Conservation (phyloP, 257 asterid species). For the Nicotiana tabacum region DNA sequence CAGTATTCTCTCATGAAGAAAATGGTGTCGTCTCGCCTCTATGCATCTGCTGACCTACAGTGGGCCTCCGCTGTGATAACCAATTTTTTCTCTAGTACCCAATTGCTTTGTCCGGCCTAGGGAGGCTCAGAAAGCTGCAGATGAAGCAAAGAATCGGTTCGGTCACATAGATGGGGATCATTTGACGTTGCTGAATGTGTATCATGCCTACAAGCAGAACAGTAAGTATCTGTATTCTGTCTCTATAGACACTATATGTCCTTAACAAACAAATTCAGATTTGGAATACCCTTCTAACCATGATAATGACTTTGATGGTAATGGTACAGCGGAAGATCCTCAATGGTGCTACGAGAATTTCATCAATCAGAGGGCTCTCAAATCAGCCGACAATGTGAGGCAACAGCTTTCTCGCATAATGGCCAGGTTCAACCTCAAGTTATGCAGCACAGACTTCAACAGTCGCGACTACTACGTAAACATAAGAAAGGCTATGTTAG, state of each 20-base stretch:
- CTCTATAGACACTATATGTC: not conserved
- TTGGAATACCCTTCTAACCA: not conserved
- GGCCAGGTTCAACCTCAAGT: constrained; percentile 84
- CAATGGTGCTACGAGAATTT: constrained; percentile 95
- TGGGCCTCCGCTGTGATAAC: constrained; percentile 99
- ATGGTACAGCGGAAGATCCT: constrained; percentile 69
- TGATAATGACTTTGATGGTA: constrained; percentile 14
- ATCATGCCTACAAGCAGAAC: constrained; percentile 93
- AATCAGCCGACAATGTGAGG: constrained; percentile 93
- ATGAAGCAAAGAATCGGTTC: constrained; percentile 98
- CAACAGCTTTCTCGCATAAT: constrained; percentile 91
- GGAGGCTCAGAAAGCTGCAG: constrained; percentile 98
- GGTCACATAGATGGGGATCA: constrained; percentile 97
- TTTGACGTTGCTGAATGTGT: constrained; percentile 83
- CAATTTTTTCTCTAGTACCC: constrained; percentile 99
- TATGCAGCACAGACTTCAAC: constrained; percentile 96
- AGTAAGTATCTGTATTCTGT: constrained; percentile 35
- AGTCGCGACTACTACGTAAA: constrained; percentile 92
- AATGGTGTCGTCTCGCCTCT: constrained; percentile 98
- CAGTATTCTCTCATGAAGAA: constrained; percentile 97
- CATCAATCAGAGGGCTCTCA: constrained; percentile 70
- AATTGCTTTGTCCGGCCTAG: constrained; percentile 99
- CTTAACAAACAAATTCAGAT: not conserved
- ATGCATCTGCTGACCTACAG: constrained; percentile 99
- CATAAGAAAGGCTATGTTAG: constrained; percentile 98